Percentiles rank a stretch among this genome's conserved stretches.
These are phyloP conservation scores for Ceriops decandra DNA, from an alignment of 345 rosid genomes.

Conservation along the genomic window DNA sequence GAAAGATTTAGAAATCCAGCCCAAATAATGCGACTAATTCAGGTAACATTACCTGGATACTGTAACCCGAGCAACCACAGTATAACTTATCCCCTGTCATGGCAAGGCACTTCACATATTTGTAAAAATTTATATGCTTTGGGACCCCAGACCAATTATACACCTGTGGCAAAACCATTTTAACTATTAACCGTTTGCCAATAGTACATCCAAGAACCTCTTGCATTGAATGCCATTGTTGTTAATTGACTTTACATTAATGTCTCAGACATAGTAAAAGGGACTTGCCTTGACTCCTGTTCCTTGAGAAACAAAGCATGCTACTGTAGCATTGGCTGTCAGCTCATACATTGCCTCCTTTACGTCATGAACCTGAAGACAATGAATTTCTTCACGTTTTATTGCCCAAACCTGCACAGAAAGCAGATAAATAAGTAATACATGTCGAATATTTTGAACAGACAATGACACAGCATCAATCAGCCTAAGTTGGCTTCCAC, in stretches of 20 bases:
- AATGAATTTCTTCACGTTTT: slow-evolving; percentile 48
- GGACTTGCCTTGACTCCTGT: slow-evolving; percentile 53
- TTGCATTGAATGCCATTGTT: too few species aligned
- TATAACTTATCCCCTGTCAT: slow-evolving; percentile 45
- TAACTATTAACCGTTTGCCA: neutral
- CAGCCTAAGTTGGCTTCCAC: neutral
- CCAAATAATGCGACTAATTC: neutral
- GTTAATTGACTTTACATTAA: too few species aligned
- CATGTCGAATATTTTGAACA: neutral
- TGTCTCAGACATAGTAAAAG: too few species aligned
- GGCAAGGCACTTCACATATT: slow-evolving; percentile 47
- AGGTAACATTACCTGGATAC: slow-evolving; percentile 41
- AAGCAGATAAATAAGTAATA: neutral
- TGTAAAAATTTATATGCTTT: slow-evolving; percentile 50
- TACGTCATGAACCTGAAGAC: slow-evolving; percentile 61
- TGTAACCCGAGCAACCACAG: slow-evolving; percentile 56
- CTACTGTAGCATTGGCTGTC: slow-evolving; percentile 41
- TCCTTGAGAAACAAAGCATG: slow-evolving; percentile 53
- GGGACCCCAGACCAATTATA: slow-evolving; percentile 54
- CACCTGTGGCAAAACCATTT: slow-evolving; percentile 32
- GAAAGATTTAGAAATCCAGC: neutral
- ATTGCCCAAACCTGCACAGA: slow-evolving; percentile 50
- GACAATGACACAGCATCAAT: neutral
- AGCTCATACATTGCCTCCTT: slow-evolving; percentile 48
- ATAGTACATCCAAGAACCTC: too few species aligned